These are phyloP conservation scores for Fusarium albosuccineum DNA, from an alignment of 2,329 filamentous ascomycete species.

Conservation along the genomic window DNA sequence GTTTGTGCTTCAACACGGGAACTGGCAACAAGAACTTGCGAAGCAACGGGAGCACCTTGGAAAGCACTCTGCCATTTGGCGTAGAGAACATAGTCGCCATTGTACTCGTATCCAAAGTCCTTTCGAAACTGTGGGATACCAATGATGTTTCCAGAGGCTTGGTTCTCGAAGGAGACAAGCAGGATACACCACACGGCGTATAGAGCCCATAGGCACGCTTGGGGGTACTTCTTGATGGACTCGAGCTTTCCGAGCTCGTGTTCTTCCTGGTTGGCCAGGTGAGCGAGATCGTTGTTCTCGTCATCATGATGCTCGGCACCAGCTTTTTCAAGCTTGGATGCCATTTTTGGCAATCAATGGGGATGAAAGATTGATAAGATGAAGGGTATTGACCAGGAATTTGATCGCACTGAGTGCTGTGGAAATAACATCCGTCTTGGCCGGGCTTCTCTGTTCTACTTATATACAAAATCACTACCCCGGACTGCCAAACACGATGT, in stretches of 20 bases:
- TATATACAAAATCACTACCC: slow-evolving; percentile 29
- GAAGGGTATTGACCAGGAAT: too few species aligned
- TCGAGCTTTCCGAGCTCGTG: slow-evolving; percentile 40
- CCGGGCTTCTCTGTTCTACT: slow-evolving; percentile 11
- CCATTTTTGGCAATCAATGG: neutral
- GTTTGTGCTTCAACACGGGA: neutral
- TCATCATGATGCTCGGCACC: slow-evolving; percentile 29
- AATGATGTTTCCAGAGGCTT: slow-evolving; percentile 56
- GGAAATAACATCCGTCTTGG: neutral
- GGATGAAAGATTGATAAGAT: neutral
- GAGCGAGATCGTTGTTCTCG: slow-evolving; percentile 32
- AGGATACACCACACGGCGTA: slow-evolving; percentile 57
- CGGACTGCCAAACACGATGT: slow-evolving; percentile 12
- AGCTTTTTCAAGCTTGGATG: slow-evolving; percentile 28
- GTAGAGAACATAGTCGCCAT: slow-evolving; percentile 54
- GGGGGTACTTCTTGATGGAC: slow-evolving; percentile 45
- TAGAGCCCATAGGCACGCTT: slow-evolving; percentile 51
- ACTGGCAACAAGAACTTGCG: slow-evolving; percentile 35
- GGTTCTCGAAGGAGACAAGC: slow-evolving; percentile 57
- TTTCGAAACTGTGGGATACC: slow-evolving; percentile 60
- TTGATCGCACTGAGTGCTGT: too few species aligned
- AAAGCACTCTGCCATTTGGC: slow-evolving; percentile 61
- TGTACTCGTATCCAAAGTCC: slow-evolving; percentile 56
- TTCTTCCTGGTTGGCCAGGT: slow-evolving; percentile 46
- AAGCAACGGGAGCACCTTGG: slow-evolving; percentile 56